Conservation (phyloP, 441 rosid genomes). For the Arabidopsis hybrid region DNA sequence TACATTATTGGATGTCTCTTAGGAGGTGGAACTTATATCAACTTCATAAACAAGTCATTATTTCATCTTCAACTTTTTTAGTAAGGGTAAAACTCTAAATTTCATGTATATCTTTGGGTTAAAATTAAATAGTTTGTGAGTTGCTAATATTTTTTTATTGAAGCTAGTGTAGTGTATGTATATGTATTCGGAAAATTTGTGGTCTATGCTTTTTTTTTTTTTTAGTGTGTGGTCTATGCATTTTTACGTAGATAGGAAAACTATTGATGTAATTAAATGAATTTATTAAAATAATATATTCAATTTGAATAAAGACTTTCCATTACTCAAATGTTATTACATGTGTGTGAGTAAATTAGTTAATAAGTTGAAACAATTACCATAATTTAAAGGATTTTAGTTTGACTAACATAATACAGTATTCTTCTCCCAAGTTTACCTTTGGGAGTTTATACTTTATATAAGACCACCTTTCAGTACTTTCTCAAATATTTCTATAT, state of each 20-base stretch:
- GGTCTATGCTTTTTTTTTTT: neutral
- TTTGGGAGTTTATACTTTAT: neutral
- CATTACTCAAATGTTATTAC: constrained; percentile 6
- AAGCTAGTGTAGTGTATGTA: neutral
- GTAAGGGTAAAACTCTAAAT: neutral
- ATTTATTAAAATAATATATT: neutral
- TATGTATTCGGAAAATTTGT: neutral
- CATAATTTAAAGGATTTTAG: neutral
- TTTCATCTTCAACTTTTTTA: no score
- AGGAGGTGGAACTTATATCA: constrained; percentile 25
- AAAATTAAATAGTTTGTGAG: constrained; percentile 3
- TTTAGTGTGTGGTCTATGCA: neutral
- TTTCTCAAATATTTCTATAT: neutral
- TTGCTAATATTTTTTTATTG: neutral
- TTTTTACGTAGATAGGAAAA: constrained; percentile 16
- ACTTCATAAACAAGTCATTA: no score
- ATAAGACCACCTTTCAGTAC: constrained; percentile 11
- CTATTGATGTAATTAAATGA: neutral
- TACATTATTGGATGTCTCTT: constrained; percentile 3
- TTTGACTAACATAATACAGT: neutral
- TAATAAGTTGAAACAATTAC: neutral
- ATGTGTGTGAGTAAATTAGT: neutral
- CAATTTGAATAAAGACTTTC: constrained; percentile 18
- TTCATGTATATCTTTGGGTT: neutral
- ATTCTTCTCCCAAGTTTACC: neutral